Percentiles rank a stretch among this genome's conserved stretches.
Conservation (phyloP, 805 yeast species). For the Wickerhamomyces canadensis region DNA sequence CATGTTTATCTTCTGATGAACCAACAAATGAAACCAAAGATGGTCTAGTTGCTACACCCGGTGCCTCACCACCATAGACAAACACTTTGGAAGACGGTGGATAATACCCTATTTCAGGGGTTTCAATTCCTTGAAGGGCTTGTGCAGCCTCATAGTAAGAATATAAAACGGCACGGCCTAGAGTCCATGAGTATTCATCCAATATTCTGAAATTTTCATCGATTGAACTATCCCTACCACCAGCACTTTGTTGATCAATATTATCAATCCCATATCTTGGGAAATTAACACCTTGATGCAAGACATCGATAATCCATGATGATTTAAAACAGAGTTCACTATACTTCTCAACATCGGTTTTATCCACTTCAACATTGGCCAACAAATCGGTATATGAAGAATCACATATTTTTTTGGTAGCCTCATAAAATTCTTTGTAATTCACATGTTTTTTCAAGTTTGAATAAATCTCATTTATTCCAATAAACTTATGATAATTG, state of each 20-base stretch:
- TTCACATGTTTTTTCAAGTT: constrained; percentile 43
- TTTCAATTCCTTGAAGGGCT: constrained; percentile 8
- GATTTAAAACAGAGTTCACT: constrained; percentile 56
- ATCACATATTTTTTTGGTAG: constrained; percentile 44
- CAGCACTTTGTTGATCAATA: constrained; percentile 15
- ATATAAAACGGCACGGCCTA: constrained; percentile 58
- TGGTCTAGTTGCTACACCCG: constrained; percentile 39
- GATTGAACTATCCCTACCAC: constrained; percentile 5
- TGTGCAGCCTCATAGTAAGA: constrained; percentile 45
- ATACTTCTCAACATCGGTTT: constrained; percentile 38
- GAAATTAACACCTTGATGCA: constrained; percentile 23
- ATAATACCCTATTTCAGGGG: constrained; percentile 37
- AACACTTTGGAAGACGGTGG: constrained; percentile 43
- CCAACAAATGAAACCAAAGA: constrained; percentile 19
- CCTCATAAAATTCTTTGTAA: constrained; percentile 31
- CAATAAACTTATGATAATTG: constrained; percentile 50
- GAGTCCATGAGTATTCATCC: constrained; percentile 47
- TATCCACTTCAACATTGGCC: constrained; percentile 13
- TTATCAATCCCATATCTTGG: constrained; percentile 43
- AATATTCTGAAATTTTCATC: constrained; percentile 38
- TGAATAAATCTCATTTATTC: constrained; percentile 67
- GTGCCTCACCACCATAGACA: constrained; percentile 48
- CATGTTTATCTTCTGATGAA: constrained; percentile 3
- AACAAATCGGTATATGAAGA: constrained; percentile 12
- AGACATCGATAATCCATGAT: constrained; percentile 49